phyloP scores from a whole-genome alignment of 305 asterid genomes.

The Fraxinus velutina region DNA sequence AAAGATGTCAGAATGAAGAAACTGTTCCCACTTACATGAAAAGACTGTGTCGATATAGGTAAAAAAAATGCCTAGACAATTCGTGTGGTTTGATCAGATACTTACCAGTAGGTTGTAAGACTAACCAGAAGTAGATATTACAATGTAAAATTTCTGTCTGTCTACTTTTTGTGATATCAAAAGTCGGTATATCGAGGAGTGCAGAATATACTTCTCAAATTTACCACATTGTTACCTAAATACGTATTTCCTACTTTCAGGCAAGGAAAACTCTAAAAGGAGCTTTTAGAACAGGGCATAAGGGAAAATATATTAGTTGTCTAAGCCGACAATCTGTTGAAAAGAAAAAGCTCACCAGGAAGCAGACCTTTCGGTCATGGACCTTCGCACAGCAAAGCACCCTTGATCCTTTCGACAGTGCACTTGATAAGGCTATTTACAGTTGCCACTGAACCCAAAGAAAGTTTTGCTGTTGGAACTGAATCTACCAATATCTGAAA shows the following conservation, averaged over 20 bases:
- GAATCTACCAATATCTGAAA: slow-evolving; percentile 89
- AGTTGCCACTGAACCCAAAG: slow-evolving; percentile 87
- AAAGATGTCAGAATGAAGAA: neutral
- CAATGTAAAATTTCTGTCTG: neutral
- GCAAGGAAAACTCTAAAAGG: neutral
- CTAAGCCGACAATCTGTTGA: neutral
- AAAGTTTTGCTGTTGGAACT: slow-evolving; percentile 84
- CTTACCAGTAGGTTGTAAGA: neutral
- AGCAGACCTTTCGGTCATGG: slow-evolving; percentile 34
- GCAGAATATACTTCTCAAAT: neutral
- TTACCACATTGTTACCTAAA: neutral
- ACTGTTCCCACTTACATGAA: neutral
- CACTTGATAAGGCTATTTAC: slow-evolving; percentile 94
- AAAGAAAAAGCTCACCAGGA: neutral
- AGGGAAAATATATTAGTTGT: neutral
- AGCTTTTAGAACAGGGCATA: neutral
- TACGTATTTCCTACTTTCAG: neutral
- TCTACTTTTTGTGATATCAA: neutral
- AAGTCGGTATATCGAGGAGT: neutral
- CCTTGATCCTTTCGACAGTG: slow-evolving; percentile 89
- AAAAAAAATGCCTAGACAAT: neutral
- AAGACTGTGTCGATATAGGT: neutral
- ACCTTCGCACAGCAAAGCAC: slow-evolving; percentile 56
- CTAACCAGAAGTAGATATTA: neutral
- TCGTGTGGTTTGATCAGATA: neutral